Percentiles rank a stretch among this genome's conserved stretches.
Evolutionary conservation across 139 green algal genomes (phyloP).

Genomic region (Micromonas commoda): DNA sequence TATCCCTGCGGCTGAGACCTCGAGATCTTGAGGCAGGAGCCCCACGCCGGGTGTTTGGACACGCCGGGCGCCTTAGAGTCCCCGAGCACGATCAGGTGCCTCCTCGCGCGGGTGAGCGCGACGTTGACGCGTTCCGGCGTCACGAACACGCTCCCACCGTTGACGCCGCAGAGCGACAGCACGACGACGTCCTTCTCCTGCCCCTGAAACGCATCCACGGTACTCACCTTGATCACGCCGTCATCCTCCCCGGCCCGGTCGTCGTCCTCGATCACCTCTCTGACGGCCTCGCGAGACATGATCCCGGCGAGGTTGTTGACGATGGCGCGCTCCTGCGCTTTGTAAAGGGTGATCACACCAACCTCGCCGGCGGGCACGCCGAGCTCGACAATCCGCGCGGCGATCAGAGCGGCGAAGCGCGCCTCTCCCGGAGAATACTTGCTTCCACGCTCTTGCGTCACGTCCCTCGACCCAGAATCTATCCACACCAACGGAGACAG

Average conservation of each 20-base stretch:
- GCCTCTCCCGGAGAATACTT: neutral
- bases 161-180: slow-evolving; percentile 42
- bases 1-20: neutral
- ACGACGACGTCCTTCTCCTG: slow-evolving; percentile 99
- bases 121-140: slow-evolving; percentile 30
- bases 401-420: neutral
- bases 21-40: neutral
- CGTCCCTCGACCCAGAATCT: neutral
- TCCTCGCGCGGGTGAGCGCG: slow-evolving; percentile 26
- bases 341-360: slow-evolving; percentile 9
- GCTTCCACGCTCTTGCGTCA: neutral
- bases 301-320: neutral
- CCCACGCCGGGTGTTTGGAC: neutral
- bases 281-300: neutral
- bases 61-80: neutral
- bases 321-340: neutral
- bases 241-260: neutral
- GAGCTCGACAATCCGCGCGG: neutral
- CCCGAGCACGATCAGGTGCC: slow-evolving; percentile 27
- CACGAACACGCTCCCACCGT: neutral
- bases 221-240: slow-evolving; percentile 57
- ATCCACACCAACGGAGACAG: slow-evolving; percentile 6
- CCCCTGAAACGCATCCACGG: slow-evolving; percentile 62
- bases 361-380: neutral
- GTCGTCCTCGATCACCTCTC: neutral